Base-by-base conservation (phyloP, 495 filamentous ascomycete genomes). In the Daldinia childiae region DNA sequence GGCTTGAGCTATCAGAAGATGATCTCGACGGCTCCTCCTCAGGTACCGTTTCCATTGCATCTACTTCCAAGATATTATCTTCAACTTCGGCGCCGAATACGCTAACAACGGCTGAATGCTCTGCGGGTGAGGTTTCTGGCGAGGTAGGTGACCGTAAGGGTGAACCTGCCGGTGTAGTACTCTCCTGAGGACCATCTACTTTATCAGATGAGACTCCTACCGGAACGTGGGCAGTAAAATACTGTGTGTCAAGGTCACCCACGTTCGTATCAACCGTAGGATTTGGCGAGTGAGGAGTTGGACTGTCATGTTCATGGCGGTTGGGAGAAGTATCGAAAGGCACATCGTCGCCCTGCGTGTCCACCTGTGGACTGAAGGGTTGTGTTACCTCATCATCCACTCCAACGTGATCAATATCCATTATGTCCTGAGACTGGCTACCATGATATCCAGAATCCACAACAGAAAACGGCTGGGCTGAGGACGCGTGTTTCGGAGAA, bases 371-470 rank as follows among this genome's bases (percentile, higher is more conserved):
- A 43, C 68, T 76, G 48, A 72, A 78, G 8, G 68, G 71, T 17
- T 64, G 41, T 19, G 74, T 78, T 55, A 52, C 36, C 32, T 76
- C 74, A 1, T 74, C 69, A 19, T 60, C 64, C 6, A 68, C 2
- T 6, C 15, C 11, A 34, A 17, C 4, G 9, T 78, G 65, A 6
- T 80, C 78, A 8, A 79, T 51, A 15, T 72, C 74, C 57, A 79
- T 77, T 0, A 76, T 77, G 27, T 87, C 85, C 17, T 79, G 78
- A 7, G 77, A 68, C 51, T 81, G 89, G 79, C 87, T 90, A 56
- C 91, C 93, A 85, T 94, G 90, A 71, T 96, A 96, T 43, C 93
- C 93, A 2, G 93, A 95, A 71, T 97, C 93, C 5, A 80, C 74
- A 26, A 82, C 59, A 14, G 82, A 77, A 32, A 73, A 58, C 52